Conservation (phyloP, 140 eudicot species). For the Senecio squalidus region DNA sequence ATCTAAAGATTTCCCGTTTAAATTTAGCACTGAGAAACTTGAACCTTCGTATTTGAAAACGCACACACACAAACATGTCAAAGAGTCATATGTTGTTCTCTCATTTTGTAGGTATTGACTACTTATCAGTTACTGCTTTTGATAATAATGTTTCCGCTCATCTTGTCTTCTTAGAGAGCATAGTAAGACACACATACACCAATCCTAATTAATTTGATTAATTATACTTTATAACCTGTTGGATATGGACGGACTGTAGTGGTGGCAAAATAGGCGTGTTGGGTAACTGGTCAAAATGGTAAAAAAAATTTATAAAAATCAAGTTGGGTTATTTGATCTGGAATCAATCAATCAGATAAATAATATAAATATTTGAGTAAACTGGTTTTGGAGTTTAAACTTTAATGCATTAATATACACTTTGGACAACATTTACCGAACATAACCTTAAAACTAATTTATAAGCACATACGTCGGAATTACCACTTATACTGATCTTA, state of each 20-base stretch:
- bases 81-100: neutral
- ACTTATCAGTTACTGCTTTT: conserved; percentile 73
- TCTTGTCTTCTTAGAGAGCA: conserved; percentile 65
- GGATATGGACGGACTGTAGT: neutral
- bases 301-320: neutral
- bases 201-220: neutral
- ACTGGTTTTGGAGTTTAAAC: neutral
- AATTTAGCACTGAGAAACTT: neutral
- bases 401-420: neutral
- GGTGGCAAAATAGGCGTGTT: neutral
- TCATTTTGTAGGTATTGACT: conserved; percentile 55
- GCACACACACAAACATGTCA: neutral
- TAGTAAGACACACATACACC: conserved; percentile 32
- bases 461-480: neutral
- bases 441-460: neutral
- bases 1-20: neutral
- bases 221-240: neutral
- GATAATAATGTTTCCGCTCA: conserved; percentile 65
- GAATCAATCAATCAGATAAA: neutral
- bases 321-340: neutral
- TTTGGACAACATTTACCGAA: neutral
- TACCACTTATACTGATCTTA: neutral
- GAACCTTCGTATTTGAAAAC: neutral
- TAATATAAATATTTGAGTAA: neutral
- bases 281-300: neutral